Evolutionary conservation across 257 asterid genomes (phyloP), one percentile per base, ranked within the genome.

Genomic region (Galeopsis tetrahit): DNA sequence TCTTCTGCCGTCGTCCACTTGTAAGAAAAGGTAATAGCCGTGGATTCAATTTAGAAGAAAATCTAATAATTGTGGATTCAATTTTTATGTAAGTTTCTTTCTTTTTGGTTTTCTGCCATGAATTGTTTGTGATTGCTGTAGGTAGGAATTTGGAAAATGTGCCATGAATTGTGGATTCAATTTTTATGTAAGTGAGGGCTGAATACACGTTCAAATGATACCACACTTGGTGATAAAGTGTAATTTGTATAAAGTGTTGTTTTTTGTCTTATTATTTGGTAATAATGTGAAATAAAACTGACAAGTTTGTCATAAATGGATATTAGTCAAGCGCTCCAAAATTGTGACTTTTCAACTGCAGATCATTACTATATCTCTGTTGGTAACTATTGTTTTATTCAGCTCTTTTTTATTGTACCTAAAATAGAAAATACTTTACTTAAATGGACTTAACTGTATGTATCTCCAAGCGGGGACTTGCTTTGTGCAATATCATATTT

Each of bases 381-480:
- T 69, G 28, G 38, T 70, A 52, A 35, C 36, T 52, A 58, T 56
- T 43, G 42, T 39, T 34, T 8, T 63, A 3, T 66, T 75, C 31
- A 62, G 61, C 56, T 69, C 63, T 52, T 65, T 55, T 46, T 57
- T 31, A 48, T 68, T 9, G 32, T 15, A 32, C 44, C 6, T 49
- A 52, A 70, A 75, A 53, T 63, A 42, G 68, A 71, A 71, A 67
- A 40, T 34, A 52, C 48, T 32, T 33, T 57, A 48, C 58, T 17
- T 48, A 13, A 48, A 49, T 58, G 66, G 36, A 61, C 59, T 68
- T 76, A 34, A 17, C 58, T 34, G 10, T 46, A 34, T 49, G 31
- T 36, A 53, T 36, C 59, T 43, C 46, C 49, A 53, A 31, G 53
- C 51, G 40, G 39, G 36, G 53, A 13, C 15, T 63, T 71, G 5